Evolutionary conservation across 1,139 yeast species (phyloP).

Genomic region (Hyphopichia burtonii): DNA sequence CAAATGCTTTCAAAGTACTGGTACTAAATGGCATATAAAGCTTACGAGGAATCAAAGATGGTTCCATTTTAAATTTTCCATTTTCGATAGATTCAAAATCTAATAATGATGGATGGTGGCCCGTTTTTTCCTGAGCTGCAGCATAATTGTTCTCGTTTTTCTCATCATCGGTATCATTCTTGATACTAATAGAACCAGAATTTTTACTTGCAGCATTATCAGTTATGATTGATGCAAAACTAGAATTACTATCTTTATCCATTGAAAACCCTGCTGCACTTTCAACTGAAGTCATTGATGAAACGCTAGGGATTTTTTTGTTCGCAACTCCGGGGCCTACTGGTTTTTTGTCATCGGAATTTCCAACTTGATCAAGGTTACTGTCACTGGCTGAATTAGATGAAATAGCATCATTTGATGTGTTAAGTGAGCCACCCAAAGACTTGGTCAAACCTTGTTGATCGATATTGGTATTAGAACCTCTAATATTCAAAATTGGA

Average conservation of each 20-base stretch:
- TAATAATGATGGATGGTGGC: conserved; percentile 26
- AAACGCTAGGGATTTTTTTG: conserved; percentile 6
- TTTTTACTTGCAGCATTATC: not conserved
- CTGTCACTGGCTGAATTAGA: conserved; percentile 1
- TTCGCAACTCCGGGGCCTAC: not conserved
- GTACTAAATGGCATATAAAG: conserved; percentile 68
- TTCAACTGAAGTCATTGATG: conserved; percentile 9
- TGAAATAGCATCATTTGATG: conserved; percentile 8
- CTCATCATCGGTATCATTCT: not conserved
- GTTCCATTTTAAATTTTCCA: conserved; percentile 47
- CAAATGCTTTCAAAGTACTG: conserved; percentile 58
- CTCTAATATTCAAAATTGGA: conserved; percentile 21
- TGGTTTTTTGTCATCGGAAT: not conserved
- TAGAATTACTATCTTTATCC: conserved; percentile 8
- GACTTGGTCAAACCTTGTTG: conserved; percentile 4
- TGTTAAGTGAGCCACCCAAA: conserved; percentile 7
- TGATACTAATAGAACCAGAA: not conserved
- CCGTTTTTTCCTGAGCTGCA: not conserved
- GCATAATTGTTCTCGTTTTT: not conserved
- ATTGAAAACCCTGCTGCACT: conserved; percentile 1
- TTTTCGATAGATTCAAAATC: conserved; percentile 37
- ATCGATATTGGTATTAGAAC: not conserved
- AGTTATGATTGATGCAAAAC: no score
- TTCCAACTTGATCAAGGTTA: not conserved
- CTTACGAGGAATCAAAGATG: conserved; percentile 63